These are phyloP conservation scores for Globisporangium irregulare DNA, from an alignment of 352 stramenopile species.

Conservation along the genomic window DNA sequence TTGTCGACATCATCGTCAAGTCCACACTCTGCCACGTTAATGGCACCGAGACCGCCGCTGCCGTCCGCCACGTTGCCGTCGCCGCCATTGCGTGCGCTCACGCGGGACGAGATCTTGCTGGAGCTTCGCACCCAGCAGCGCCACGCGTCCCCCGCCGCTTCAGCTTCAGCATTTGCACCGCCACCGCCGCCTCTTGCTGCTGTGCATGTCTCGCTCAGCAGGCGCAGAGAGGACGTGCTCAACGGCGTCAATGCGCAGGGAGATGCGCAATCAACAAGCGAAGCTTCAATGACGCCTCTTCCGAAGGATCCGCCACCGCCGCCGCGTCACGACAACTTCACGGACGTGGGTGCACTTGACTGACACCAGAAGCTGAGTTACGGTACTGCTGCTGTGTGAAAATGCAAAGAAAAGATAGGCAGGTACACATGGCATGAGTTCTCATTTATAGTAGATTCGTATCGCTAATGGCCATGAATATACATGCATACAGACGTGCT, in stretches of 20 bases:
- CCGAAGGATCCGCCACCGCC: not conserved
- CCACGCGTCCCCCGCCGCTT: not conserved
- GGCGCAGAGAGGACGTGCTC: not conserved
- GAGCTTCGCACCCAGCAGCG: slow-evolving; percentile 23
- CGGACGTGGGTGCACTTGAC: slow-evolving; percentile 2
- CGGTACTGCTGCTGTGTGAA: not conserved
- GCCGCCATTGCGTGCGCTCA: slow-evolving; percentile 38
- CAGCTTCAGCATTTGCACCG: not conserved
- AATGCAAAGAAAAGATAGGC: not conserved
- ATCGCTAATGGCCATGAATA: not conserved
- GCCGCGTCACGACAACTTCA: not conserved
- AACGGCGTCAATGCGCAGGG: not conserved
- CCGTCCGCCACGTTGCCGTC: not conserved
- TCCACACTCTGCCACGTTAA: not conserved
- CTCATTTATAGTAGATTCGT: not conserved
- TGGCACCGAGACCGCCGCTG: not conserved
- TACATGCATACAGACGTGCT: not conserved
- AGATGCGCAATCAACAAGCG: not conserved
- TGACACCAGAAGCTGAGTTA: slow-evolving; percentile 4
- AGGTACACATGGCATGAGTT: not conserved
- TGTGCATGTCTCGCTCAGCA: not conserved
- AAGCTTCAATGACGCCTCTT: not conserved
- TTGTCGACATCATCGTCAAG: slow-evolving; percentile 1
- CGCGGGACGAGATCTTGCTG: slow-evolving; percentile 50
- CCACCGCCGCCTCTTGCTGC: not conserved